phyloP scores from a whole-genome alignment of 2,329 filamentous ascomycete species.

The Fusarium pseudonygamai region DNA sequence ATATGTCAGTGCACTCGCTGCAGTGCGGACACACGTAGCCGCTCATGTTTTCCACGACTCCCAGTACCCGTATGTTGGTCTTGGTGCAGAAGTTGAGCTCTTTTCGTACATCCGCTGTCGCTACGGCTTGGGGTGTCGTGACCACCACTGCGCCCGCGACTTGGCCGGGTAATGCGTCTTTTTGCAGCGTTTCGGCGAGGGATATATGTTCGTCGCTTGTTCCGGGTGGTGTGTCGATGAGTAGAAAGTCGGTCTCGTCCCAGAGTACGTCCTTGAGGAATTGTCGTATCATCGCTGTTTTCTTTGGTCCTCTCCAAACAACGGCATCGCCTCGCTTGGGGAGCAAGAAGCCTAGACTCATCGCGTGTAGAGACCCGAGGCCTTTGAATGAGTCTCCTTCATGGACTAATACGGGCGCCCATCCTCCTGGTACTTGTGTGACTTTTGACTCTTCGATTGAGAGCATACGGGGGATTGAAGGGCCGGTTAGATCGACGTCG shows the following conservation, averaged over 20 bases:
- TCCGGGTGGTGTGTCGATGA: conserved; percentile 95
- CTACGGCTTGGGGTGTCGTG: conserved; percentile 94
- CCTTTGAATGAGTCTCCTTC: conserved; percentile 60
- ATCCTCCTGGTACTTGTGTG: conserved; percentile 88
- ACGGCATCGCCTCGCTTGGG: conserved; percentile 87
- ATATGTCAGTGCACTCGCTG: conserved; percentile 90
- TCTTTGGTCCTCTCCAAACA: conserved; percentile 97
- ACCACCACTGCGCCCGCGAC: conserved; percentile 91
- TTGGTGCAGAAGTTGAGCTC: conserved; percentile 94
- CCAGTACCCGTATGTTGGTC: conserved; percentile 80
- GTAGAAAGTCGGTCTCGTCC: conserved; percentile 86
- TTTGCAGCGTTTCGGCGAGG: conserved; percentile 84
- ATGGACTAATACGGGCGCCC: conserved; percentile 90
- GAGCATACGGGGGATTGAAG: conserved; percentile 95
- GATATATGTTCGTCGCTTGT: conserved; percentile 98
- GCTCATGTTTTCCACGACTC: conserved; percentile 97
- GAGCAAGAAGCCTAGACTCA: conserved; percentile 93
- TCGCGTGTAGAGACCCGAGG: conserved; percentile 77
- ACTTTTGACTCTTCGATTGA: conserved; percentile 90
- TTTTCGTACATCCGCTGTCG: conserved; percentile 92
- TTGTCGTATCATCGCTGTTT: conserved; percentile 98
- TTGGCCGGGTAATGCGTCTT: conserved; percentile 69
- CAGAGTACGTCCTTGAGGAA: conserved; percentile 93
- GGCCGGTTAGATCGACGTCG: conserved; percentile 94
- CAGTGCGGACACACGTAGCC: conserved; percentile 86